Base-by-base conservation (phyloP, 1,139 yeast species). In the Fermentozyma sake region DNA sequence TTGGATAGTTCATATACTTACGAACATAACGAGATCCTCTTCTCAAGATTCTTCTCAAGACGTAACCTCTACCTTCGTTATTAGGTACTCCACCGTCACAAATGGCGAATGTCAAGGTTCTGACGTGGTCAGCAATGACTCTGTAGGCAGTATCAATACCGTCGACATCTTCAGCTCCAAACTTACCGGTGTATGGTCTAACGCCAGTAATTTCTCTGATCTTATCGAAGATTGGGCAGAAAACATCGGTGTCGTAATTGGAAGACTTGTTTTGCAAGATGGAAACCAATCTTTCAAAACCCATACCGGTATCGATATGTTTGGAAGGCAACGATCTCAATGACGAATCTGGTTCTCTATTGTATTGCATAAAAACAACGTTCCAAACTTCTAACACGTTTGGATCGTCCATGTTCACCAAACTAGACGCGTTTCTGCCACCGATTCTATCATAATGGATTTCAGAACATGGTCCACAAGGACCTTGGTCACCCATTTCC, bases 401-500 rank as follows among this genome's bases (percentile, higher is more conserved):
- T 34, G 98, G 98, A 57, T 91, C 98, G 59, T 91, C 98, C 78
- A 76, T 76, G 57, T 91, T 91, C 45, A 91, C 99, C 43, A 91
- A 70, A 42, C 62, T 54, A 18, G 96, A 71, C 34, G 97, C 98
- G 51, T 91, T 89, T 66, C 99, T 78, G 32, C 96, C 96, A 38
- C 98, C 98, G 41, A 91, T 86, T 61, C 98, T 79, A 58, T 91
- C 99, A 58, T 86, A 91, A 59, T 91, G 99, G 45, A 91, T 75
- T 60, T 91, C 98, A 12, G 95, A 84, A 65, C 98, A 93, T 28
- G 99, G 99, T 39, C 99, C 99, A 68, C 99, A 91, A 24, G 99
- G 99, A 42, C 99, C 99, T 65, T 89, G 97, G 53, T 93, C 99
- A 46, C 99, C 99, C 99, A 91, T 91, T 68, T 93, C 99, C 99